Percentiles rank a stretch among this genome's conserved stretches.
Conservation (phyloP, 192 early-diverging fungal genomes). For the Physocladia obscura region DNA sequence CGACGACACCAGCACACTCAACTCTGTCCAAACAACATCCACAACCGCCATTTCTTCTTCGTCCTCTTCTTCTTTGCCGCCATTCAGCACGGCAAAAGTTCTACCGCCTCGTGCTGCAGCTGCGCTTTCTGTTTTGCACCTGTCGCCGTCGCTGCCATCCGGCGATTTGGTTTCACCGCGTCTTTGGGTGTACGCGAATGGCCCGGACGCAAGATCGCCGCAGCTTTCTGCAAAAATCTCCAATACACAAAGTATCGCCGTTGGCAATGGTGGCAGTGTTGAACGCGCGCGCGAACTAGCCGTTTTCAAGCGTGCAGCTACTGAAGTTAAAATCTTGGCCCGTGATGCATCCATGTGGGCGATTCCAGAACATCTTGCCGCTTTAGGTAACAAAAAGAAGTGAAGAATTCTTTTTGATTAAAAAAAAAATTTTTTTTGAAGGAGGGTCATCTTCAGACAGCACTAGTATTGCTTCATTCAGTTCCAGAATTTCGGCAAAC, state of each 20-base stretch:
- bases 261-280: not conserved
- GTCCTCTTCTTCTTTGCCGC: not conserved
- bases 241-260: not conserved
- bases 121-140: not conserved
- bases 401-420: too few species aligned
- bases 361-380: conserved; percentile 8
- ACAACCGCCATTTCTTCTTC: not conserved
- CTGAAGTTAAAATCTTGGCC: not conserved
- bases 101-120: not conserved
- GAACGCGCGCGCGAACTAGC: conserved; percentile 7
- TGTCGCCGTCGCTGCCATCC: not conserved
- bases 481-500: not conserved
- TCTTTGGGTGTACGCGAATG: not conserved
- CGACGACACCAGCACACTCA: too few species aligned
- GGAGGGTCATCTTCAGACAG: not conserved
- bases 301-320: not conserved
- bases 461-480: conserved; percentile 5
- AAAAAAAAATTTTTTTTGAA: too few species aligned
- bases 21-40: too few species aligned
- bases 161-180: not conserved
- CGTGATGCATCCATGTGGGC: not conserved
- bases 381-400: too few species aligned
- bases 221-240: not conserved
- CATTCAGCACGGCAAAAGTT: not conserved
- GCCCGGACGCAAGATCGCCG: not conserved